Evolutionary conservation across 2,329 filamentous ascomycete genomes (phyloP).

Genomic region (Dryadomyces quercivorus): DNA sequence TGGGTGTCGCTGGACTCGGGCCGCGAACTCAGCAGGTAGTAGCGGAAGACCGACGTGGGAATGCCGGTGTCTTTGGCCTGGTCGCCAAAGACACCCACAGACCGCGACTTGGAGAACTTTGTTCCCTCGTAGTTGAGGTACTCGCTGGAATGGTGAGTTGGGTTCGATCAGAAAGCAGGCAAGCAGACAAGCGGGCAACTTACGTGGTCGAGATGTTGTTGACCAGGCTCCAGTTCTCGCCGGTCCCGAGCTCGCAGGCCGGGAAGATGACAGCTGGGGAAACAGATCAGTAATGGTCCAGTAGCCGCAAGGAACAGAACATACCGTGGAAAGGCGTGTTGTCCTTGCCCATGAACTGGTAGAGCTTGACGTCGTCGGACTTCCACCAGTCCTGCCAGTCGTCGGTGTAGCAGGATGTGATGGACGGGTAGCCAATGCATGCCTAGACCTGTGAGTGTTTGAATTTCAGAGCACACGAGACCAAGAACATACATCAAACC

Average conservation of each 20-base stretch:
- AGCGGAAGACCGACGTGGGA: constrained; percentile 80
- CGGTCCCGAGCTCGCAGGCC: constrained; percentile 70
- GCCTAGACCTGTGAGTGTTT: constrained; percentile 34
- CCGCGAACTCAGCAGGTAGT: constrained; percentile 75
- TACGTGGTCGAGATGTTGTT: constrained; percentile 72
- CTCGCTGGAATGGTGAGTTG: constrained; percentile 30
- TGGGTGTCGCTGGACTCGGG: constrained; percentile 76
- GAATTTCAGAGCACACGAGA: no score
- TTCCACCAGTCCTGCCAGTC: constrained; percentile 90
- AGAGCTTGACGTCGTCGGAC: constrained; percentile 75
- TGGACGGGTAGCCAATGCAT: constrained; percentile 95
- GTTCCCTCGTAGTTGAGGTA: constrained; percentile 80
- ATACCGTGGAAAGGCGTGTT: constrained; percentile 63
- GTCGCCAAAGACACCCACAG: constrained; percentile 83
- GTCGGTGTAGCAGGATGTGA: constrained; percentile 77
- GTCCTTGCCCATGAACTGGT: constrained; percentile 94
- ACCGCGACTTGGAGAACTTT: constrained; percentile 87
- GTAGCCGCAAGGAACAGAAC: background rate
- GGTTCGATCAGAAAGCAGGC: background rate
- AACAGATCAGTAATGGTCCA: no score
- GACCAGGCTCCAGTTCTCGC: constrained; percentile 79
- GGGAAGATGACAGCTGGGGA: constrained; percentile 68
- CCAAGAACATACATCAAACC: constrained; percentile 9
- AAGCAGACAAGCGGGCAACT: background rate
- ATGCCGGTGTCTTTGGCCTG: constrained; percentile 80